phyloP scores from a whole-genome alignment of 78 protist genomes.

The Dictyostelium brefeldianum region DNA sequence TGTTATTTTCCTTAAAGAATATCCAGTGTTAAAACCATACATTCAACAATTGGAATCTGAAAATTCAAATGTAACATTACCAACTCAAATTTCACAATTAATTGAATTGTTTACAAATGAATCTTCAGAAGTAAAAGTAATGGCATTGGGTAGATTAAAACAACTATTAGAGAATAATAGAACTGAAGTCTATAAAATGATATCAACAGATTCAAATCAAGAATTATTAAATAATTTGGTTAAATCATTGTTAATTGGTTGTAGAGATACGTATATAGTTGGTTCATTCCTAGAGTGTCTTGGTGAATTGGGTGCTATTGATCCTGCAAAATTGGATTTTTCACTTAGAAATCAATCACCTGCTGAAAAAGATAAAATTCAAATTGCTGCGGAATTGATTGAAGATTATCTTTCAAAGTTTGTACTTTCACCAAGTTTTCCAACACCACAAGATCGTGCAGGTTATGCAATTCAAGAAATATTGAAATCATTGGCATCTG shows the following conservation, averaged over 20 bases:
- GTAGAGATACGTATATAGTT: slow-evolving; percentile 54
- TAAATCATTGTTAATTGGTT: slow-evolving; percentile 47
- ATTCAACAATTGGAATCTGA: neutral
- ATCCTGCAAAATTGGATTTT: slow-evolving; percentile 57
- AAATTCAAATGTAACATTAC: neutral
- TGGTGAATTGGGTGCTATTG: slow-evolving; percentile 83
- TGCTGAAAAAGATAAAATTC: slow-evolving; percentile 15
- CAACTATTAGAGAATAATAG: neutral
- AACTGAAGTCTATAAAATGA: neutral
- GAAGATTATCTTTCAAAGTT: slow-evolving; percentile 47
- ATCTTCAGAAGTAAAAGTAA: slow-evolving; percentile 10
- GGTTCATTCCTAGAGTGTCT: slow-evolving; percentile 41
- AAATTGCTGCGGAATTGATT: slow-evolving; percentile 48
- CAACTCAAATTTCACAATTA: neutral
- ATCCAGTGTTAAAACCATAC: neutral
- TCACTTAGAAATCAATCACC: slow-evolving; percentile 18
- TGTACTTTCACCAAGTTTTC: slow-evolving; percentile 48
- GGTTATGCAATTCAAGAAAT: slow-evolving; percentile 87
- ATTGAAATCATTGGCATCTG: slow-evolving; percentile 23
- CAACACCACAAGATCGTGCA: slow-evolving; percentile 81
- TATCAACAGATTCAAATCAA: neutral
- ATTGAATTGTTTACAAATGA: slow-evolving; percentile 49
- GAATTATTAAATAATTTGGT: slow-evolving; percentile 23
- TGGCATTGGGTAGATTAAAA: slow-evolving; percentile 31
- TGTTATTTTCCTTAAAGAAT: slow-evolving; percentile 59